These are phyloP conservation scores for Globisporangium barbulae DNA, from an alignment of 352 stramenopile species.

Conservation along the genomic window DNA sequence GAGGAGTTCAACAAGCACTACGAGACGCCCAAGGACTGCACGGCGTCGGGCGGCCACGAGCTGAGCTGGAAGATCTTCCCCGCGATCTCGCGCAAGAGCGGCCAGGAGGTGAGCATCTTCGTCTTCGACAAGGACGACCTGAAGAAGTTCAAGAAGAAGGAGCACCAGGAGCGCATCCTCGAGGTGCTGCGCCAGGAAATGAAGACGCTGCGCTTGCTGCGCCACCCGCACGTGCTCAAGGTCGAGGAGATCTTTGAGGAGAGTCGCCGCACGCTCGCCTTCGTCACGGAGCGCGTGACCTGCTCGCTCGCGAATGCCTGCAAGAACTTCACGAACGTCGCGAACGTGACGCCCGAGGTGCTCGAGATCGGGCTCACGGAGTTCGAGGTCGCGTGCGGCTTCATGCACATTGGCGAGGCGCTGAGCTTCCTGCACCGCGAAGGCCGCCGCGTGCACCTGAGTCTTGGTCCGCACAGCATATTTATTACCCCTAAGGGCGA, in stretches of 20 bases:
- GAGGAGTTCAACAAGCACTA: slow-evolving; percentile 87
- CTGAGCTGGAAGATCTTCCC: slow-evolving; percentile 85
- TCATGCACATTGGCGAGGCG: slow-evolving; percentile 88
- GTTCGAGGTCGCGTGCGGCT: slow-evolving; percentile 84
- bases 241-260: slow-evolving; percentile 90
- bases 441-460: slow-evolving; percentile 84
- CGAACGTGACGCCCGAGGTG: slow-evolving; percentile 84
- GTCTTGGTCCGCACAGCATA: slow-evolving; percentile 81
- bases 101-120: slow-evolving; percentile 78
- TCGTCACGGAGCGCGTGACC: slow-evolving; percentile 88
- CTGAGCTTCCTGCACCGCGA: slow-evolving; percentile 91
- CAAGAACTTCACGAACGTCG: slow-evolving; percentile 87
- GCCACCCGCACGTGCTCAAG: slow-evolving; percentile 88
- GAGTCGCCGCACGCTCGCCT: slow-evolving; percentile 79
- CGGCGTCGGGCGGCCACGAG: slow-evolving; percentile 79
- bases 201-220: slow-evolving; percentile 82
- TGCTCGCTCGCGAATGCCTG: slow-evolving; percentile 89
- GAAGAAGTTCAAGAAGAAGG: slow-evolving; percentile 80
- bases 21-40: slow-evolving; percentile 84
- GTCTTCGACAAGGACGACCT: slow-evolving; percentile 88
- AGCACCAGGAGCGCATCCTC: slow-evolving; percentile 81
- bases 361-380: slow-evolving; percentile 85
- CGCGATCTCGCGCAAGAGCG: slow-evolving; percentile 75
- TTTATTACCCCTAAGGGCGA: slow-evolving; percentile 91
- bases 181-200: slow-evolving; percentile 88